Percentiles rank a stretch among this genome's conserved stretches.
Evolutionary conservation across 805 yeast genomes (phyloP).

Genomic region (Pichia sporocuriosa): DNA sequence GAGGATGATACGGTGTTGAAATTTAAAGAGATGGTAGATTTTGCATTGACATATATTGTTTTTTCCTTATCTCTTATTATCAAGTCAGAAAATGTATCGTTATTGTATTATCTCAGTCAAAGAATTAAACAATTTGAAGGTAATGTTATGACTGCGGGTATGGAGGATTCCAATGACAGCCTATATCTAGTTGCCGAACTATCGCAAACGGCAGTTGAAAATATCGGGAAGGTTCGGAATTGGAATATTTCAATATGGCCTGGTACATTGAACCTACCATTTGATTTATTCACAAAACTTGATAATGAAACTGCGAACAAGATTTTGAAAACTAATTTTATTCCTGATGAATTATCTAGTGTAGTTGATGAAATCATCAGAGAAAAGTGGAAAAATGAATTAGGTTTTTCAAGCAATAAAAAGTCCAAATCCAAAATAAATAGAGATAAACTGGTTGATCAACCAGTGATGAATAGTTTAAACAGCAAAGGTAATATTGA

Average conservation of each 20-base stretch:
- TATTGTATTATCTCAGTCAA: slow-evolving; percentile 69
- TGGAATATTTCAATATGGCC: slow-evolving; percentile 82
- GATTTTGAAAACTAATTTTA: slow-evolving; percentile 55
- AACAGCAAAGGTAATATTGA: neutral
- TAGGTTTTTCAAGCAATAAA: neutral
- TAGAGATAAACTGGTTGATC: neutral
- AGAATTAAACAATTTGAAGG: slow-evolving; percentile 76
- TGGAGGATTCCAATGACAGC: slow-evolving; percentile 10
- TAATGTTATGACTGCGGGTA: slow-evolving; percentile 34
- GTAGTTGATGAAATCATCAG: slow-evolving; percentile 7
- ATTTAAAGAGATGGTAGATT: slow-evolving; percentile 31
- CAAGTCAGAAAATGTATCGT: slow-evolving; percentile 58
- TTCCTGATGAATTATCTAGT: slow-evolving; percentile 34
- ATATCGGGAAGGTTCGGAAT: slow-evolving; percentile 45
- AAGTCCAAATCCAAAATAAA: neutral
- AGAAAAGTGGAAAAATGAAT: slow-evolving; percentile 12
- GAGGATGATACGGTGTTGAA: neutral
- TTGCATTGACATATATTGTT: slow-evolving; percentile 52
- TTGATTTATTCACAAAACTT: slow-evolving; percentile 57
- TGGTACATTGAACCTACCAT: slow-evolving; percentile 61
- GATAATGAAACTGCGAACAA: slow-evolving; percentile 31
- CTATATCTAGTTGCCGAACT: slow-evolving; percentile 69
- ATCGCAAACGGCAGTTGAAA: slow-evolving; percentile 58
- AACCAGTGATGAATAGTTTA: too few species aligned
- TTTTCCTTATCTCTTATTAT: slow-evolving; percentile 57